phyloP scores from a whole-genome alignment of 768 basidiomycete genomes.

The Leccinum rimulosum region DNA sequence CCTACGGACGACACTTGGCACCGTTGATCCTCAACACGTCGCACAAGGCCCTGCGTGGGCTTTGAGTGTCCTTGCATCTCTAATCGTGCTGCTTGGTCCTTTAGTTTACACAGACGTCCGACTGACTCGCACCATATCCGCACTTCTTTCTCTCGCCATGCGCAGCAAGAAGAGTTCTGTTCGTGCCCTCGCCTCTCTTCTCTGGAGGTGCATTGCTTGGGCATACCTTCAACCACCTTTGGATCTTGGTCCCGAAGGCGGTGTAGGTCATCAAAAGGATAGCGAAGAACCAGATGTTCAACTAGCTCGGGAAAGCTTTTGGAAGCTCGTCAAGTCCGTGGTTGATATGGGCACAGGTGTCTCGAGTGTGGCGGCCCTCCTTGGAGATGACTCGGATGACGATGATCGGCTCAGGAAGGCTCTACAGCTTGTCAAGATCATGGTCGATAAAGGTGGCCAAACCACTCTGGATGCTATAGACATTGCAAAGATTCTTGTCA shows the following conservation, averaged over 20 bases:
- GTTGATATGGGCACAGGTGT: slow-evolving; percentile 61
- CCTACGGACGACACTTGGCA: slow-evolving; percentile 58
- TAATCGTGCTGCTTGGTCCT: slow-evolving; percentile 66
- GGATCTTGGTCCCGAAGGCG: slow-evolving; percentile 20
- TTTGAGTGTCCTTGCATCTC: slow-evolving; percentile 59
- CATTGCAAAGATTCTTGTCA: slow-evolving; percentile 42
- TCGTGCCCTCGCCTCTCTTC: slow-evolving; percentile 55
- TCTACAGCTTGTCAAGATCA: slow-evolving; percentile 49
- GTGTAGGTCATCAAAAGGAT: slow-evolving; percentile 18
- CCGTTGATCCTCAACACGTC: slow-evolving; percentile 53
- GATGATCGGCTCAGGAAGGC: slow-evolving; percentile 43
- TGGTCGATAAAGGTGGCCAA: slow-evolving; percentile 54
- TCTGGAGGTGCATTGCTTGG: slow-evolving; percentile 70
- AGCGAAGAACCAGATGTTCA: slow-evolving; percentile 26
- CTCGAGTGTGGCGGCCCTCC: slow-evolving; percentile 52
- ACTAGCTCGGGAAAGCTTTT: slow-evolving; percentile 37
- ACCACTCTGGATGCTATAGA: slow-evolving; percentile 56
- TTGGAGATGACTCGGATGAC: slow-evolving; percentile 41
- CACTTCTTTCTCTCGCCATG: slow-evolving; percentile 53
- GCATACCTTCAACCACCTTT: slow-evolving; percentile 57
- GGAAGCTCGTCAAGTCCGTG: slow-evolving; percentile 50
- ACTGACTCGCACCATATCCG: slow-evolving; percentile 45
- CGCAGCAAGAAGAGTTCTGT: slow-evolving; percentile 63
- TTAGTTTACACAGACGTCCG: slow-evolving; percentile 44
- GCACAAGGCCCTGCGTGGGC: slow-evolving; percentile 83